Conservation (phyloP, 2,329 filamentous ascomycete genomes). For the Trichoderma simmonsii region DNA sequence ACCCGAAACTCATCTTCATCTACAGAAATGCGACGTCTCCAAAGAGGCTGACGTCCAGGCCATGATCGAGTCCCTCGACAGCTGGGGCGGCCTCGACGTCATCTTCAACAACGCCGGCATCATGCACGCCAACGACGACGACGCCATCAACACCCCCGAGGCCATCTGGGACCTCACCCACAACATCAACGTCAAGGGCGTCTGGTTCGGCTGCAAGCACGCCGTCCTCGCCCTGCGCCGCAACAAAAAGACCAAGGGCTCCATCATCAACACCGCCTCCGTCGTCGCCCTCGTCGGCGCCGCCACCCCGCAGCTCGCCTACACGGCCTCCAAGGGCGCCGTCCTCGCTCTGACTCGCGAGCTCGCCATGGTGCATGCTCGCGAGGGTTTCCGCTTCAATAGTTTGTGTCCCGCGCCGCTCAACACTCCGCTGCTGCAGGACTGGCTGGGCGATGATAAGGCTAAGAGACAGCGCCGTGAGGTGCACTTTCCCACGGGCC, state of each 20-base stretch:
- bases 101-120: conserved; percentile 98
- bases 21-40: conserved; percentile 67
- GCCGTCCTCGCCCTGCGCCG: conserved; percentile 77
- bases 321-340: conserved; percentile 91
- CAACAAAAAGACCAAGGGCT: conserved; percentile 73
- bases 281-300: conserved; percentile 85
- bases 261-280: conserved; percentile 89
- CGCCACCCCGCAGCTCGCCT: conserved; percentile 85
- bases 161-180: conserved; percentile 93
- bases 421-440: conserved; percentile 87
- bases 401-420: conserved; percentile 84
- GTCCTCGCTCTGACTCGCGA: conserved; percentile 88
- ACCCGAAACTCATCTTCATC: not conserved
- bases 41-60: conserved; percentile 76
- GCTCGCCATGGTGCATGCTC: conserved; percentile 85
- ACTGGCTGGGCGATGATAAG: conserved; percentile 86
- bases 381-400: conserved; percentile 88
- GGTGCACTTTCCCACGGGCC: conserved; percentile 82
- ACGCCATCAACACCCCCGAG: conserved; percentile 81
- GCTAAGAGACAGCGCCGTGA: conserved; percentile 79
- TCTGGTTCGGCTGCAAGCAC: conserved; percentile 96
- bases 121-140: conserved; percentile 81
- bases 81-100: conserved; percentile 84
- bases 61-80: conserved; percentile 70
- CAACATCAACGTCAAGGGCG: conserved; percentile 93